phyloP scores from a whole-genome alignment of 2,329 filamentous ascomycete species.

The Diplodia intermedia region DNA sequence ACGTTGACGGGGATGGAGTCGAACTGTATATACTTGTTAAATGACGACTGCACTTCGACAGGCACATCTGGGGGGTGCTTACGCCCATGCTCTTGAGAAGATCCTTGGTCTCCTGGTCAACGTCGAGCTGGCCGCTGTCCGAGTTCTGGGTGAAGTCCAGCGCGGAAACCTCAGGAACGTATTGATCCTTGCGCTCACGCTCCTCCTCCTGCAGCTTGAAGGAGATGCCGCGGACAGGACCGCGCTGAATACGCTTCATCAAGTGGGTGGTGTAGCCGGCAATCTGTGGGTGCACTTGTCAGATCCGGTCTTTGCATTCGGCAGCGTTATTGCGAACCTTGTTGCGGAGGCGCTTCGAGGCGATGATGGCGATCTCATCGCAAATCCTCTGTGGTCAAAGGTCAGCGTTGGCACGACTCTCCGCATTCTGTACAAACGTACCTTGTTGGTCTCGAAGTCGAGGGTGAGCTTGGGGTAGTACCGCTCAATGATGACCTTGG shows the following conservation, averaged over 20 bases:
- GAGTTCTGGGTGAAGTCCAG: constrained; percentile 96
- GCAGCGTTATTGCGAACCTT: constrained; percentile 68
- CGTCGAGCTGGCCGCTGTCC: constrained; percentile 91
- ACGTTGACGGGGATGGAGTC: constrained; percentile 98
- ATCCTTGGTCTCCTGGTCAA: constrained; percentile 98
- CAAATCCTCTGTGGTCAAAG: constrained; percentile 70
- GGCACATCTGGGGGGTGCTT: constrained; percentile 58
- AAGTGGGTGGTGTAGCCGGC: constrained; percentile 90
- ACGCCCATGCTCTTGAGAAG: constrained; percentile 98
- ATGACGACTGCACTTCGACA: neutral
- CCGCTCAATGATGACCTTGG: constrained; percentile 98
- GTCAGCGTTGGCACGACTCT: neutral
- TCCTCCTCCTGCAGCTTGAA: constrained; percentile 99
- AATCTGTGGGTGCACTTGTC: constrained; percentile 65
- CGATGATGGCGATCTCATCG: constrained; percentile 99
- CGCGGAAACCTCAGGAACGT: constrained; percentile 97
- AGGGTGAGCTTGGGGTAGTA: constrained; percentile 89
- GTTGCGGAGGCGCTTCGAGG: constrained; percentile 98
- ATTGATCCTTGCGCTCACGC: constrained; percentile 99
- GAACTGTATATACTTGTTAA: constrained; percentile 67
- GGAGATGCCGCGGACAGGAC: constrained; percentile 98
- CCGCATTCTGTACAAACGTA: neutral
- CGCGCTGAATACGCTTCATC: constrained; percentile 99
- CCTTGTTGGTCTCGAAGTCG: constrained; percentile 99
- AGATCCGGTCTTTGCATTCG: constrained; percentile 56